Base-by-base conservation (phyloP, 2,329 filamentous ascomycete species). In the Apiospora arundinis region DNA sequence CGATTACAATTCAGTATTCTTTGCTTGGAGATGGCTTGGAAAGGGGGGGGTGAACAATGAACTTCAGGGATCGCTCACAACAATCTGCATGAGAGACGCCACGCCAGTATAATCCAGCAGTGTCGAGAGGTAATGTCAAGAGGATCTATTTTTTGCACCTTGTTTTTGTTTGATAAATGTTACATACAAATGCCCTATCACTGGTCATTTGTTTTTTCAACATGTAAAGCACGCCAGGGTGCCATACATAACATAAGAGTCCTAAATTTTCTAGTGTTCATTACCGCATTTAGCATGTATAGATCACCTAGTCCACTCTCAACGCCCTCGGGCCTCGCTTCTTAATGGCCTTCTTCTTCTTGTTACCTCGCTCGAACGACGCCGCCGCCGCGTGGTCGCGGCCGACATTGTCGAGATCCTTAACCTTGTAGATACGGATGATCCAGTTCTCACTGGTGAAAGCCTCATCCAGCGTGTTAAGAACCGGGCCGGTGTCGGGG, bases 361-460 rank as follows among this genome's bases (percentile, higher is more conserved):
- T 95, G 82, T 92, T 90, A 48, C 93, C 93, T 79, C 90, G 91
- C 73, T 94, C 92, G 79, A 95, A 95, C 8, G 91, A 89, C 42
- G 88, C 86, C 1, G 85, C 90, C 0, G 88, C 83, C 6, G 89
- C 89, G 80, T 98, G 95, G 78, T 97, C 94, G 81, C 96, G 91
- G 70, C 95, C 95, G 75, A 99, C 87, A 82, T 98, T 98, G 85
- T 99, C 96, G 72, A 98, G 91, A 78, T 97, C 95, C 87, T 99
- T 99, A 85, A 99, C 96, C 89, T 99, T 99, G 89, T 98, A 99
- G 80, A 99, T 98, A 75, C 96, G 90, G 81, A 99, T 98, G 82
- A 99, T 99, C 96, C 96, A 99, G 89, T 99, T 99, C 87, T 99
- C 96, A 79, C 94, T 97, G 70, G 97, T 99, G 82, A 97, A 99